Conservation (phyloP, 192 early-diverging fungal genomes). For the Entophlyctis helioformis region DNA sequence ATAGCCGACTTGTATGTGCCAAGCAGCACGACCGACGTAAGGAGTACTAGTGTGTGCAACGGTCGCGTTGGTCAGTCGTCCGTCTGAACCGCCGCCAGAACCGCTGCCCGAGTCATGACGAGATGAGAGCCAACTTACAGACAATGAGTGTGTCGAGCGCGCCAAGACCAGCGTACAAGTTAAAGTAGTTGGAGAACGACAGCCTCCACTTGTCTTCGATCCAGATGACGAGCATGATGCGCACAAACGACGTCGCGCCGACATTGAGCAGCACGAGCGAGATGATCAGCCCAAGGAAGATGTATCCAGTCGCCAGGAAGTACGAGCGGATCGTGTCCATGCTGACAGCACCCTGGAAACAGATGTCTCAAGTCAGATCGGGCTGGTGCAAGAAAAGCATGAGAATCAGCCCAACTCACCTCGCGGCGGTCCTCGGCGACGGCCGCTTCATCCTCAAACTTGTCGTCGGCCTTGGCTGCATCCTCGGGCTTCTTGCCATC, state of each 20-base stretch:
- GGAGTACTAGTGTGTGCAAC: too few relatives aligned
- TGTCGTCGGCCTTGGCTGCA: background rate
- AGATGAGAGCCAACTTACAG: too few relatives aligned
- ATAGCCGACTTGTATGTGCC: background rate
- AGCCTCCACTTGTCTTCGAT: too few relatives aligned
- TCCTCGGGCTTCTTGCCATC: background rate
- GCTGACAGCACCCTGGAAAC: too few relatives aligned
- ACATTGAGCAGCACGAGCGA: background rate
- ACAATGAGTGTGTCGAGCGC: background rate
- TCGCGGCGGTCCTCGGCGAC: constrained; percentile 3
- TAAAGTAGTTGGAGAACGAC: background rate
- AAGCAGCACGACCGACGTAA: background rate
- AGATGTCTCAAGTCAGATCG: too few relatives aligned
- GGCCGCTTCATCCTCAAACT: constrained; percentile 5
- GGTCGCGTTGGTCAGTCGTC: too few relatives aligned
- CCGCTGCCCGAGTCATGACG: too few relatives aligned
- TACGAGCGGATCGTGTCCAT: too few relatives aligned
- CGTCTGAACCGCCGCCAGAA: too few relatives aligned
- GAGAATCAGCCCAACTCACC: too few relatives aligned
- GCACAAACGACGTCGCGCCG: background rate
- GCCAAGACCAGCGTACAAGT: background rate
- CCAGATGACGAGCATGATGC: constrained; percentile 2
- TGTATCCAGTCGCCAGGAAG: too few relatives aligned
- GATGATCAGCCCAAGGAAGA: background rate
- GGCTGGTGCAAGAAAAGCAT: too few relatives aligned